Evolutionary conservation across 2,329 filamentous ascomycete species (phyloP).

Genomic region (Coleophoma eucalyptorum): DNA sequence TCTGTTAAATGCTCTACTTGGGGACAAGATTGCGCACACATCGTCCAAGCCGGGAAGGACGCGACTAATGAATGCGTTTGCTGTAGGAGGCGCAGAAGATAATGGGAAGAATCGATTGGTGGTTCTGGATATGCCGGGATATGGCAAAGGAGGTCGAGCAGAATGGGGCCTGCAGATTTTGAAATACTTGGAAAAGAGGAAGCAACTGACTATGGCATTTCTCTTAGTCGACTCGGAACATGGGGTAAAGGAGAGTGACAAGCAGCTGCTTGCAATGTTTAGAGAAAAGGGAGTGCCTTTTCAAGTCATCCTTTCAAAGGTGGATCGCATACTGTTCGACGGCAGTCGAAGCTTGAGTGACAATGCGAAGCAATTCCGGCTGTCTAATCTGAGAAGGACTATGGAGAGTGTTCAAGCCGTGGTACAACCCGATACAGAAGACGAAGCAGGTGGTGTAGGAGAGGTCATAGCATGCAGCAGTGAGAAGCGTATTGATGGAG

Average conservation of each 20-base stretch:
- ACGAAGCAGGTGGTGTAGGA: conserved; percentile 40
- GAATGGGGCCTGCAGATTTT: conserved; percentile 66
- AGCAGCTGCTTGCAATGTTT: conserved; percentile 51
- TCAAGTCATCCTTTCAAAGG: conserved; percentile 65
- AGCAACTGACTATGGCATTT: conserved; percentile 56
- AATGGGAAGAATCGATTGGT: conserved; percentile 36
- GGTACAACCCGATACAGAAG: conserved; percentile 36
- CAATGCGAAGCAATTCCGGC: conserved; percentile 25
- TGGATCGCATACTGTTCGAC: conserved; percentile 49
- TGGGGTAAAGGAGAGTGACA: conserved; percentile 59
- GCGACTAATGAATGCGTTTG: conserved; percentile 63
- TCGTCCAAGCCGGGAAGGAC: conserved; percentile 59
- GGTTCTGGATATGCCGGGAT: conserved; percentile 69
- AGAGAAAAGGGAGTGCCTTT: conserved; percentile 53
- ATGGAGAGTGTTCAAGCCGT: conserved; percentile 33
- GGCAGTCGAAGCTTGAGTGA: conserved; percentile 26
- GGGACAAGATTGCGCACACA: conserved; percentile 46
- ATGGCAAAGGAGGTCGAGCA: conserved; percentile 56
- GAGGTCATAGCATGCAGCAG: conserved; percentile 59
- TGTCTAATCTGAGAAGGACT: conserved; percentile 32
- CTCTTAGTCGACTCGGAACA: conserved; percentile 61
- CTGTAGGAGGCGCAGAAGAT: conserved; percentile 40
- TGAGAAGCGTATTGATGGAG: conserved; percentile 40
- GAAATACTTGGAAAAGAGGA: conserved; percentile 61
- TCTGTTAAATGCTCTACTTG: conserved; percentile 61